Evolutionary conservation across 228 moss, liverwort and hornwort genomes (phyloP).

Genomic region (Sphagnum magellanicum): DNA sequence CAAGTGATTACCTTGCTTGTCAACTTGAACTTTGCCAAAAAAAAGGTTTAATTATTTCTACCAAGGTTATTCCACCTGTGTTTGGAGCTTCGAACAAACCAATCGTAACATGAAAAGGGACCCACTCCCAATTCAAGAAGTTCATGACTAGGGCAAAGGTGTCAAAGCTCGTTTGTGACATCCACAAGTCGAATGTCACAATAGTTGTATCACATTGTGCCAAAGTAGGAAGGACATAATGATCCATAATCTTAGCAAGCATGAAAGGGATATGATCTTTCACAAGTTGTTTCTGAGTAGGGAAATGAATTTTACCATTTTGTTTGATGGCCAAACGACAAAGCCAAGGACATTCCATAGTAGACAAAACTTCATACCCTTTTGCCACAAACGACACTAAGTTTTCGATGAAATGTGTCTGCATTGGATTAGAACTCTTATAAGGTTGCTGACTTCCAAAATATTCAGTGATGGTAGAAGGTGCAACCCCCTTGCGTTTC

Average conservation of each 20-base stretch:
- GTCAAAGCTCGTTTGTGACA: slow-evolving; percentile 13
- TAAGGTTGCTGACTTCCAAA: slow-evolving; percentile 28
- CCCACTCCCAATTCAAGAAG: slow-evolving; percentile 39
- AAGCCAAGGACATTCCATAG: slow-evolving; percentile 34
- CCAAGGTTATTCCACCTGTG: slow-evolving; percentile 21
- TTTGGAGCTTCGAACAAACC: slow-evolving; percentile 33
- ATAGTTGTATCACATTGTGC: slow-evolving; percentile 20
- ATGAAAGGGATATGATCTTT: slow-evolving; percentile 35
- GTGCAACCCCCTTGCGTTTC: slow-evolving; percentile 33
- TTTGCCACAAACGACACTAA: slow-evolving; percentile 31
- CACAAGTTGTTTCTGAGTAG: slow-evolving; percentile 35
- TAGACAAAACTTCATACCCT: slow-evolving; percentile 24
- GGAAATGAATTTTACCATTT: slow-evolving; percentile 36
- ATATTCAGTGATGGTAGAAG: slow-evolving; percentile 20
- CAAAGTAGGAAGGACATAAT: slow-evolving; percentile 34
- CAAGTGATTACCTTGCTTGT: too few relatives aligned
- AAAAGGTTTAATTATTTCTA: slow-evolving; percentile 22
- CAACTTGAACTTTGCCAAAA: too few relatives aligned
- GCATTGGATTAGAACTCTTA: slow-evolving; percentile 37
- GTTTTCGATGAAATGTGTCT: slow-evolving; percentile 43
- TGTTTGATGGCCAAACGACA: slow-evolving; percentile 36
- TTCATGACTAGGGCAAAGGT: slow-evolving; percentile 38
- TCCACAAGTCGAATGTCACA: too few relatives aligned
- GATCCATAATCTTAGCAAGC: slow-evolving; percentile 37
- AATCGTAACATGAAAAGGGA: slow-evolving; percentile 38